Base-by-base conservation (phyloP, 73 alveolate genomes). In the Paramecium sexaurelia region DNA sequence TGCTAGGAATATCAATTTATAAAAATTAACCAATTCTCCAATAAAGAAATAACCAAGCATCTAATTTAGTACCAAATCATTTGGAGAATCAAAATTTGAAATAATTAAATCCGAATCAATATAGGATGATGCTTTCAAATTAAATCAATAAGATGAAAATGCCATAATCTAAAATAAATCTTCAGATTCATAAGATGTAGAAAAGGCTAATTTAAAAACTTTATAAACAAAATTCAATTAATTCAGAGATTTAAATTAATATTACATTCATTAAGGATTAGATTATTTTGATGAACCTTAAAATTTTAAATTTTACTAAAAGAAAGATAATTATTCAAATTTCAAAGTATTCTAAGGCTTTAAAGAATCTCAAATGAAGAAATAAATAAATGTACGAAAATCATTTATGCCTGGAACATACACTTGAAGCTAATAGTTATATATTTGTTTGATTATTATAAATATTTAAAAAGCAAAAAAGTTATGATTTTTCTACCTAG, bases 211-310 rank as follows among this genome's bases (percentile, higher is more conserved):
- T 3, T 29, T 51, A 0, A 15, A 19, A 1, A 15, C 27, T 2
- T n/a, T 24, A 20, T 73, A 73, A 10, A 73, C 5, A 5, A 73
- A 73, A 73, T 32, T 73, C 11, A 41, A 73, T 20, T 19, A 73
- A n/a, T 73, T 33, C 32, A 20, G 57, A 37, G 45, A 73, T 35
- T 20, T 13, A 29, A 10, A 32, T 1, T 15, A 73, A 35, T 41
- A 35, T 37, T 73, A 27, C 7, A 73, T 73, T 11, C 87, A 73
- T 73, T 15, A 27, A 7, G 87, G 87, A n/a, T 24, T 73, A 29
- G 87, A 73, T 35, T 29, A 73, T 15, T 73, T 73, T 73, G 87
- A 73, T 35, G 57, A 35, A 22, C 87, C 87, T 35, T 35, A 35
- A n/a, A 73, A 73, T 33, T 73, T 32, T 37, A 73, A 73, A 73